Evolutionary conservation across 2,329 filamentous ascomycete genomes (phyloP).

Genomic region (Colletotrichum simmondsii): DNA sequence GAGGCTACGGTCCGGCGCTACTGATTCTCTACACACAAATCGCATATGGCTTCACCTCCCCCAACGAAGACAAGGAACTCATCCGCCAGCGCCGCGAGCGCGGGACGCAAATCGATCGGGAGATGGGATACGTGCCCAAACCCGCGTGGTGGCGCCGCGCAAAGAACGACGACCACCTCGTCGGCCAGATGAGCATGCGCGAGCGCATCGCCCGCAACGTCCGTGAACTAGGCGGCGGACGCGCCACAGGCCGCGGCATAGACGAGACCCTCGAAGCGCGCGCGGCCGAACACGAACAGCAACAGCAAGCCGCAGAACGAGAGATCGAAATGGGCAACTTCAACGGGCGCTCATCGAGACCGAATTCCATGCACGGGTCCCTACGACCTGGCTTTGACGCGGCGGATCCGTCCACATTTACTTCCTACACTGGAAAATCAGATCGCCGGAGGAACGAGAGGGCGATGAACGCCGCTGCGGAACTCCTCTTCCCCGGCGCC

Average conservation of each 20-base stretch:
- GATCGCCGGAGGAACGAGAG: constrained; percentile 57
- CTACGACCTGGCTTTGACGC: constrained; percentile 40
- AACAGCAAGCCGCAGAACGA: constrained; percentile 36
- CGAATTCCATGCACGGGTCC: constrained; percentile 8
- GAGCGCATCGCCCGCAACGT: constrained; percentile 67
- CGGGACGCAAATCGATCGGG: constrained; percentile 65
- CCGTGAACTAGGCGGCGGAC: constrained; percentile 62
- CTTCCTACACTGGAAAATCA: constrained; percentile 53
- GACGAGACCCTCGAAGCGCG: constrained; percentile 52
- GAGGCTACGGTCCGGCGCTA: constrained; percentile 70
- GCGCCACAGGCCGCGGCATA: constrained; percentile 53
- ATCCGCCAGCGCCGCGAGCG: constrained; percentile 70
- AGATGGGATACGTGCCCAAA: constrained; percentile 69
- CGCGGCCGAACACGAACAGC: constrained; percentile 42
- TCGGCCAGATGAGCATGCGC: constrained; percentile 54
- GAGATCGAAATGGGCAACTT: constrained; percentile 53
- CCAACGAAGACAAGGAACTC: constrained; percentile 78
- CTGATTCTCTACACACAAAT: constrained; percentile 67
- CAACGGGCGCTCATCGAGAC: constrained; percentile 35
- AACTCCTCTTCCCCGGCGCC: constrained; percentile 60
- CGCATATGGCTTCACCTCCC: constrained; percentile 67
- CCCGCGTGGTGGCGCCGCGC: constrained; percentile 75
- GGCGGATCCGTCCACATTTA: constrained; percentile 35
- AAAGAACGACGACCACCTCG: constrained; percentile 53
- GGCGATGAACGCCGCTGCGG: constrained; percentile 54